Evolutionary conservation across 495 filamentous ascomycete genomes (phyloP).

Genomic region (Poronia punctata): DNA sequence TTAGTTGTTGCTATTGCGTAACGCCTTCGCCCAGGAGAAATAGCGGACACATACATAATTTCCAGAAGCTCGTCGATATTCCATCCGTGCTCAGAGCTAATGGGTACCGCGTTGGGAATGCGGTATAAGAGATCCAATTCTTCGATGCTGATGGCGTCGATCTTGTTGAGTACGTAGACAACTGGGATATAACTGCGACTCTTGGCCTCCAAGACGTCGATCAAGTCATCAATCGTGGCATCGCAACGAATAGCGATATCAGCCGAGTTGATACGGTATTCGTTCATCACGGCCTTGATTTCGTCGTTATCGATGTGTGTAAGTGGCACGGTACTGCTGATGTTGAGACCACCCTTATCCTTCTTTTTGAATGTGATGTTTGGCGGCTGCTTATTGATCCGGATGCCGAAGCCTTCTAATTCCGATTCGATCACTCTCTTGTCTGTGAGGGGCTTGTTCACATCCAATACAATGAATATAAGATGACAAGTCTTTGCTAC

Average conservation of each 20-base stretch:
- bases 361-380: slow-evolving; percentile 99
- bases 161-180: slow-evolving; percentile 98
- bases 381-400: slow-evolving; percentile 93
- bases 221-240: slow-evolving; percentile 76
- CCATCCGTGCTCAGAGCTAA: slow-evolving; percentile 97
- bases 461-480: slow-evolving; percentile 97
- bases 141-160: slow-evolving; percentile 95
- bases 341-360: slow-evolving; percentile 93
- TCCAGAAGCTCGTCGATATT: slow-evolving; percentile 96
- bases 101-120: slow-evolving; percentile 92
- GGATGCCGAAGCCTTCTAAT: slow-evolving; percentile 93
- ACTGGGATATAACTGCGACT: slow-evolving; percentile 94
- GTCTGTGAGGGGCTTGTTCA: slow-evolving; percentile 96
- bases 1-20: slow-evolving; percentile 9
- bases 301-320: slow-evolving; percentile 92
- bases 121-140: slow-evolving; percentile 93
- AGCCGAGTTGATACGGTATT: slow-evolving; percentile 94
- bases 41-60: slow-evolving; percentile 57
- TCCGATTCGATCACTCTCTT: slow-evolving; percentile 96
- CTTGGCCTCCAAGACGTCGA: slow-evolving; percentile 94
- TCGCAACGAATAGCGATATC: slow-evolving; percentile 98
- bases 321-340: slow-evolving; percentile 86
- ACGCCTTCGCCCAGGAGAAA: slow-evolving; percentile 1
- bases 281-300: slow-evolving; percentile 94
- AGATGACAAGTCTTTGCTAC: slow-evolving; percentile 98